Percentiles rank a stretch among this genome's conserved stretches.
These are phyloP conservation scores for Coemansia sp. DNA, from an alignment of 192 early-diverging fungal genomes.

Conservation along the genomic window DNA sequence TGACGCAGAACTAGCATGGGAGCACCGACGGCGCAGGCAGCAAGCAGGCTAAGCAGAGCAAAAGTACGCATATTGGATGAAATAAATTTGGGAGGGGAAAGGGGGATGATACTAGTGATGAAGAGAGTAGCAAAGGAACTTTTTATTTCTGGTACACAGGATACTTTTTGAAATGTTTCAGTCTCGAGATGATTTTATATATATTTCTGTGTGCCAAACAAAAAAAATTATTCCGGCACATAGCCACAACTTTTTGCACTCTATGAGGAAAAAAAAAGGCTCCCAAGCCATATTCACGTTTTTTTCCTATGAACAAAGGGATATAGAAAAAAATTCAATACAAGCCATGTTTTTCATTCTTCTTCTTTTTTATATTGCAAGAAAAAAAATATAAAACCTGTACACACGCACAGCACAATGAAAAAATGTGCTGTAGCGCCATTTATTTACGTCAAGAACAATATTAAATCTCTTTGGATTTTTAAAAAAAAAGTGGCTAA, in stretches of 20 bases:
- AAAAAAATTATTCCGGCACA: too few relatives aligned
- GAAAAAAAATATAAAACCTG: background rate
- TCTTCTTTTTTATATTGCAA: background rate
- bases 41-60: constrained; percentile 28
- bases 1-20: constrained; percentile 19
- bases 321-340: background rate
- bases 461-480: background rate
- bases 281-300: background rate
- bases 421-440: background rate
- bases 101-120: background rate
- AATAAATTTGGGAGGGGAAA: background rate
- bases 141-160: background rate
- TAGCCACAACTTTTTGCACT: background rate
- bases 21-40: constrained; percentile 17
- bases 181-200: background rate
- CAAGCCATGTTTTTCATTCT: background rate
- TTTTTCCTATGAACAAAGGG: background rate
- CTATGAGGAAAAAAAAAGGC: too few relatives aligned
- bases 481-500: background rate
- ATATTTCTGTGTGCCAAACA: background rate
- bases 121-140: background rate
- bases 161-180: background rate
- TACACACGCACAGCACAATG: background rate
- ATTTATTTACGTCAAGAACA: background rate
- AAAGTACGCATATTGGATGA: constrained; percentile 30